These are phyloP conservation scores for Nidula niveotomentosa DNA, from an alignment of 1,284 basidiomycete genomes.

Conservation along the genomic window DNA sequence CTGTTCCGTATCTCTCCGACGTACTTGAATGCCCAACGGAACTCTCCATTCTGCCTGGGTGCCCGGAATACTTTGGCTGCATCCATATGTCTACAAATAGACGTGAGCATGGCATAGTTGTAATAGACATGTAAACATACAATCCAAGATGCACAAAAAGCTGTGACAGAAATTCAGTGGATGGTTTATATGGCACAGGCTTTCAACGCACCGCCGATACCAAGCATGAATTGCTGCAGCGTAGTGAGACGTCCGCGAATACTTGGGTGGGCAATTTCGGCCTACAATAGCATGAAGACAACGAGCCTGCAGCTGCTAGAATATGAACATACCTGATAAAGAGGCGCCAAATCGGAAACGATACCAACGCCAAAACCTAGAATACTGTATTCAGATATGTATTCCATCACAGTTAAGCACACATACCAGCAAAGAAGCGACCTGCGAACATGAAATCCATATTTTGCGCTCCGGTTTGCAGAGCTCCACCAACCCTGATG, in stretches of 20 bases:
- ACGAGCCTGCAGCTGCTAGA: no score
- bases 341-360: conserved; percentile 54
- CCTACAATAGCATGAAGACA: conserved; percentile 14
- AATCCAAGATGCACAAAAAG: conserved; percentile 45
- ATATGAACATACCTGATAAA: conserved; percentile 40
- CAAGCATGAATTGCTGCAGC: conserved; percentile 51
- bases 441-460: conserved; percentile 64
- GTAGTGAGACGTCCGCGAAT: conserved; percentile 62
- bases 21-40: conserved; percentile 44
- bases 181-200: not conserved
- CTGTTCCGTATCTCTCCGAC: not conserved
- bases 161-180: conserved; percentile 11
- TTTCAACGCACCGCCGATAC: conserved; percentile 32
- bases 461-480: conserved; percentile 50
- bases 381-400: not conserved
- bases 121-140: conserved; percentile 16
- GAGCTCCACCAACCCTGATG: conserved; percentile 48
- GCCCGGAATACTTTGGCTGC: conserved; percentile 31
- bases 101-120: not conserved
- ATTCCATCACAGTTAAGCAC: conserved; percentile 1
- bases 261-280: conserved; percentile 64
- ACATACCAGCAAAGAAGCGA: conserved; percentile 52
- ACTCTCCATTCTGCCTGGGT: conserved; percentile 50
- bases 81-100: conserved; percentile 33
- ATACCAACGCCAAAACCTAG: conserved; percentile 43